Evolutionary conservation across 139 green algal genomes (phyloP), one percentile per base, ranked within the genome.

Genomic region (Picochlorum sp.): DNA sequence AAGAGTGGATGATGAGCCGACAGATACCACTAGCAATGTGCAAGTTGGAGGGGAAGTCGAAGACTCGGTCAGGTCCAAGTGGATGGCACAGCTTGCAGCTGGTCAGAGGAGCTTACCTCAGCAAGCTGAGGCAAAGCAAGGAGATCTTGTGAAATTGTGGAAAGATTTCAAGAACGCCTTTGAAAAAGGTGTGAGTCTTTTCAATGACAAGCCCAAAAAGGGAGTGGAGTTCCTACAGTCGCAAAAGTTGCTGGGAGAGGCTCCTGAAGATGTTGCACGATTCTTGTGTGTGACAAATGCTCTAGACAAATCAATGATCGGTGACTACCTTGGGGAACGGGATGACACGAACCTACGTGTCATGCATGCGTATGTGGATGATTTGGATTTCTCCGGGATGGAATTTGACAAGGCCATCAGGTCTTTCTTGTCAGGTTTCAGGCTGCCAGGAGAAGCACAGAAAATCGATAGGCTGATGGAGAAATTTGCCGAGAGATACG

Each of bases 191-290:
- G 73, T 99, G 8, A 73, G 70, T 30, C 81, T 96, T 49, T 99
- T 99, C 82, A 98, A 98, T 71, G 85, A 87, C 57, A 98, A 98
- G 75, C 92, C 94, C 21, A 90, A 90, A 63, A 98, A 97, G 74
- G 94, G 91, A 44, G 73, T 97, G 8, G 77, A 74, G 3, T 81
- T 85, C 52, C 69, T 97, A 70, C 83, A 91, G 67, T 68, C 79
- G 60, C 72, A 86, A 57, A 86, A 85, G n/a, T 87, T 94, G 77
- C 57, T 98, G 18, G 91, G 84, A 18, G 49, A 70, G 9, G 26
- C 54, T 1, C 71, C 87, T 8, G 77, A 79, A 45, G 86, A 91
- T 3, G 67, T 85, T 58, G 62, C 77, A 0, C 78, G 82, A 54
- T 87, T 85, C 49, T 61, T 81, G 41, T 58, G 63, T 9, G 68